A percentile compares a stretch with the other conserved stretches of the same genome.
These are phyloP conservation scores for Mucor lusitanicus DNA, from an alignment of 371 early-diverging fungal genomes.

Conservation along the genomic window DNA sequence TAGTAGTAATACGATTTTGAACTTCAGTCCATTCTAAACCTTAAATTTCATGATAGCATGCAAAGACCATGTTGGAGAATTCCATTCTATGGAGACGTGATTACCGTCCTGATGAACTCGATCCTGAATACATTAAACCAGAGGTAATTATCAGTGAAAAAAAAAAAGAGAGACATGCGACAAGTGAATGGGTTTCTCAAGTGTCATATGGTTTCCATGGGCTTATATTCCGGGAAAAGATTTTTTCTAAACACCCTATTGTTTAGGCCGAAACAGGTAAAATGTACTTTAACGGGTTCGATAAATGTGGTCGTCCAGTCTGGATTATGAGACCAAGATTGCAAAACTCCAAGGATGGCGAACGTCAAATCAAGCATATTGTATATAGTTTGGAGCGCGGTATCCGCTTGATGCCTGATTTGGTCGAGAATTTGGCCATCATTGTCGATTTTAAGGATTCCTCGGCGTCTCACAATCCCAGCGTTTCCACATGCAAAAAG, in stretches of 20 bases:
- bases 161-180: neutral
- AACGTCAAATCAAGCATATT: constrained; percentile 75
- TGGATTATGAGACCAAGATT: constrained; percentile 74
- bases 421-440: constrained; percentile 71
- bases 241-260: neutral
- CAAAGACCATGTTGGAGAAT: constrained; percentile 64
- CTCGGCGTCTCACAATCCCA: constrained; percentile 68
- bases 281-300: constrained; percentile 77
- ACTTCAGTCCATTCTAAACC: neutral
- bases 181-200: neutral
- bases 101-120: constrained; percentile 74
- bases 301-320: constrained; percentile 68
- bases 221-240: constrained; percentile 3
- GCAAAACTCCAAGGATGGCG: constrained; percentile 81
- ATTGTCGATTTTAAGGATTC: constrained; percentile 82
- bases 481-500: constrained; percentile 71
- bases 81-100: constrained; percentile 78
- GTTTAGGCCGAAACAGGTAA: constrained; percentile 79
- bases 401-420: constrained; percentile 77
- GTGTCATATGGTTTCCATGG: neutral
- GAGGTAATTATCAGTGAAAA: constrained; percentile 55
- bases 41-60: constrained; percentile 30
- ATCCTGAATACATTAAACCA: constrained; percentile 68
- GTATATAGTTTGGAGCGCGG: constrained; percentile 82
- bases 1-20: neutral